Percentiles rank a stretch among this genome's conserved stretches.
Conservation (phyloP, 352 stramenopile species). For the Peronospora tabacina region DNA sequence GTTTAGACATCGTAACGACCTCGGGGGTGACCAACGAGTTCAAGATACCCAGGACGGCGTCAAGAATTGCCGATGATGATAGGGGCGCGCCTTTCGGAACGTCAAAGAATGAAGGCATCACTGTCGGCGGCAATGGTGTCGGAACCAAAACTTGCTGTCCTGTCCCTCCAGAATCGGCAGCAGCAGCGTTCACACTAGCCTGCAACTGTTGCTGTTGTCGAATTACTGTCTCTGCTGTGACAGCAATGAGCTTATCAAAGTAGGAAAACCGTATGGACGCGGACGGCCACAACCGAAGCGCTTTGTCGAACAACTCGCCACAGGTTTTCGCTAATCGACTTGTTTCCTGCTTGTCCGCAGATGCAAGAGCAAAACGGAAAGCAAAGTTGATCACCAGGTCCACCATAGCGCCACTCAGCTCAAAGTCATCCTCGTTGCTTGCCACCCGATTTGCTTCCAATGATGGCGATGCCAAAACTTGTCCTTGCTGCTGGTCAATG, state of each 20-base stretch:
- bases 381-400: slow-evolving; percentile 91
- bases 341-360: slow-evolving; percentile 85
- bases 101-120: slow-evolving; percentile 75
- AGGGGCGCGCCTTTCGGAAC: slow-evolving; percentile 77
- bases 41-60: slow-evolving; percentile 81
- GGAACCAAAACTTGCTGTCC: slow-evolving; percentile 26
- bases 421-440: slow-evolving; percentile 79
- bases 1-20: slow-evolving; percentile 65
- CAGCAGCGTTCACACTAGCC: slow-evolving; percentile 27
- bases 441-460: slow-evolving; percentile 19
- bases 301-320: slow-evolving; percentile 83
- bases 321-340: slow-evolving; percentile 85
- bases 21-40: slow-evolving; percentile 76
- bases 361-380: slow-evolving; percentile 81
- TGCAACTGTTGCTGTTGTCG: slow-evolving; percentile 60
- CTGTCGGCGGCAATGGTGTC: slow-evolving; percentile 25
- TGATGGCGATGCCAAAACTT: slow-evolving; percentile 15
- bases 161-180: slow-evolving; percentile 11
- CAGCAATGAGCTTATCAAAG: slow-evolving; percentile 88
- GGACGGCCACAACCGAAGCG: slow-evolving; percentile 77
- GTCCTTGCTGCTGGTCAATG: slow-evolving; percentile 11
- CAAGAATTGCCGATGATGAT: slow-evolving; percentile 80
- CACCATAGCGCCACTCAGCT: slow-evolving; percentile 80
- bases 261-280: slow-evolving; percentile 85
- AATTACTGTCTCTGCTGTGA: slow-evolving; percentile 80